Evolutionary conservation across 805 yeast species (phyloP), one percentile per base, ranked within the genome.

Genomic region (Candida peoriensis): DNA sequence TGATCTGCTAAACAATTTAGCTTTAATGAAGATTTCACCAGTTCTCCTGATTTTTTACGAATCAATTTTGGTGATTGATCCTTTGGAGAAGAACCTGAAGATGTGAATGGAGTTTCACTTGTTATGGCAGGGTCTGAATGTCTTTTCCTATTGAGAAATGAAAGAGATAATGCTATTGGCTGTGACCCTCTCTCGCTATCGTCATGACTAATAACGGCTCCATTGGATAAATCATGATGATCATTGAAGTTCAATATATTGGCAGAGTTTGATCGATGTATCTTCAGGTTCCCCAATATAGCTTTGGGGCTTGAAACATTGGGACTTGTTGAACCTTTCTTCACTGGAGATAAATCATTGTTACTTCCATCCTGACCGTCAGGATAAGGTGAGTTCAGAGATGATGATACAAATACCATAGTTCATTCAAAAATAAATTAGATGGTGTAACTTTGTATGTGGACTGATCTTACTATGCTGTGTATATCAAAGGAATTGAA

Each of bases 21-120:
- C 50, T 80, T 81, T 37, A 86, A 64, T 11, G 85, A 79, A 3
- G 89, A 76, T 52, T 84, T 84, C 29, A 86, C 81, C 28, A 83
- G 63, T 53, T 87, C 96, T n/a, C 95, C 96, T 1, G 87, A 76
- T 57, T 88, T 88, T 57, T 88, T 89, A 32, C 94, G 76, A 4
- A 86, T 73, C 35, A 84, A 59, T 4, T 66, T 64, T 12, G 58
- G 54, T 20, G 44, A 32, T 10, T 28, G 22, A 4, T 21, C 11
- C 17, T 28, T n/a, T 8, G 32, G 32, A 5, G 37, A 28, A 2
- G 26, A 11, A 20, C 13, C 15, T 11, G 31, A 11, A 6, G 20
- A 10, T 8, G 26, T 20, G 5, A 23, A 24, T 1, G 36, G 27
- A 6, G 29, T 28, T 5, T 28, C 34, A 3, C 23, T 26, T 4